Evolutionary conservation across 2,329 filamentous ascomycete species (phyloP).

Genomic region (Fusarium subtropicale): DNA sequence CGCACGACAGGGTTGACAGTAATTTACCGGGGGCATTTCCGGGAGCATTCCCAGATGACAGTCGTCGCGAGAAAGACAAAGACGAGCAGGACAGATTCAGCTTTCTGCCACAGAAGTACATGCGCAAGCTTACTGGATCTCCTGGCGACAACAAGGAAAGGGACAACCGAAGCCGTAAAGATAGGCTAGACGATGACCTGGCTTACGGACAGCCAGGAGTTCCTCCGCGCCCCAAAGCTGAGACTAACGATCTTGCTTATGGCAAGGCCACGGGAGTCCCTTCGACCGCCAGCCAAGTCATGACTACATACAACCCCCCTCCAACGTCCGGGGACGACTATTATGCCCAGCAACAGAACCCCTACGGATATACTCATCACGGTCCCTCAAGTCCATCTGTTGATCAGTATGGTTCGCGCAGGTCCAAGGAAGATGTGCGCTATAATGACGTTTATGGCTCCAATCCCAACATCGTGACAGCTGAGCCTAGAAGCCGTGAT

Average conservation of each 20-base stretch:
- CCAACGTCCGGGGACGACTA: constrained; percentile 21
- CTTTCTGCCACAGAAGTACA: constrained; percentile 63
- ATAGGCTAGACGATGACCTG: constrained; percentile 59
- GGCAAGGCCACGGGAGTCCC: constrained; percentile 40
- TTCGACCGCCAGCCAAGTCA: constrained; percentile 38
- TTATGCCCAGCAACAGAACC: constrained; percentile 25
- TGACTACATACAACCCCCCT: constrained; percentile 46
- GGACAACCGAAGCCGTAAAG: constrained; percentile 53
- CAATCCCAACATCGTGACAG: constrained; percentile 56
- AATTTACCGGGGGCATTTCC: constrained; percentile 52
- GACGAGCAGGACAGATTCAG: constrained; percentile 55
- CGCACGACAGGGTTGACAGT: constrained; percentile 51
- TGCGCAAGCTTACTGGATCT: constrained; percentile 51
- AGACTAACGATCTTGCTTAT: constrained; percentile 44
- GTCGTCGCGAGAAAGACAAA: constrained; percentile 46
- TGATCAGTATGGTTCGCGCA: constrained; percentile 38
- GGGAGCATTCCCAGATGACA: constrained; percentile 52
- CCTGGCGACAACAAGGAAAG: constrained; percentile 46
- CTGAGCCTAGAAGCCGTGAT: constrained; percentile 54
- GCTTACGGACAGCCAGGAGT: constrained; percentile 60
- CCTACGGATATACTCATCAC: constrained; percentile 29
- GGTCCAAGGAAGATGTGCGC: constrained; percentile 40
- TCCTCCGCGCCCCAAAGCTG: constrained; percentile 41
- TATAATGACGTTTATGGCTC: constrained; percentile 54
- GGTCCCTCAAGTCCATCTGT: constrained; percentile 34